These are phyloP conservation scores for Candida boidinii DNA, from an alignment of 805 yeast genomes.

Conservation along the genomic window DNA sequence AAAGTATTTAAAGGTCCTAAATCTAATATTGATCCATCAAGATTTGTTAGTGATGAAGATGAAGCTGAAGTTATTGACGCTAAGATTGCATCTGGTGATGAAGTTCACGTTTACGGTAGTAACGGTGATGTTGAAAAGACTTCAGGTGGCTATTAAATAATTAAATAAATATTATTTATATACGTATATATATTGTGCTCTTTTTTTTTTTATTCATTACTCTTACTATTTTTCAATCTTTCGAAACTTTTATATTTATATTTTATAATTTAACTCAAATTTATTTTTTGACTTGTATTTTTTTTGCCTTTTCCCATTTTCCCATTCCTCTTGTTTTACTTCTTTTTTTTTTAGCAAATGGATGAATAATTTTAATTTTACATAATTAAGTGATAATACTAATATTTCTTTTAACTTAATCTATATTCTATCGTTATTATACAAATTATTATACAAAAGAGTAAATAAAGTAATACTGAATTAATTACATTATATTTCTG, in stretches of 20 bases:
- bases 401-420: neutral
- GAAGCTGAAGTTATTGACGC: conserved; percentile 14
- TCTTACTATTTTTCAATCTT: no score
- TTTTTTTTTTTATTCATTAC: neutral
- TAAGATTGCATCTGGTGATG: conserved; percentile 8
- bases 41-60: conserved; percentile 20
- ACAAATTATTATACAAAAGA: neutral
- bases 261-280: no score
- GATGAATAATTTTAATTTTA: neutral
- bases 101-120: conserved; percentile 5
- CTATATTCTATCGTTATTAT: neutral
- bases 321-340: no score
- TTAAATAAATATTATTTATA: neutral
- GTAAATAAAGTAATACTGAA: no score
- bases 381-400: neutral
- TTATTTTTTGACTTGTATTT: no score
- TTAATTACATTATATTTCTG: no score
- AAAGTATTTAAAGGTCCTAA: conserved; percentile 57
- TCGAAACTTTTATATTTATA: no score
- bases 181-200: neutral
- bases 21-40: conserved; percentile 35
- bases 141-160: no score
- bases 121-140: neutral
- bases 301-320: no score
- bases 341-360: conserved; percentile 7